These are phyloP conservation scores for sunflower (Helianthus annuus) DNA, from an alignment of 129 eudicot genomes.

Conservation along the genomic window HanXRQr2.0-SUNRISE NC_035447.2:55340837-55341336, in stretches of 20 bases:
- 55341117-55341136: conserved; percentile 59
- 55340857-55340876: conserved; percentile 97
- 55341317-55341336: background rate
- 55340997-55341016: conserved; percentile 75
- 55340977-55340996: conserved; percentile 82
- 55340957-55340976: conserved; percentile 80
- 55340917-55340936: conserved; percentile 77
- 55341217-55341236: conserved; percentile 11
- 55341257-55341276: background rate
- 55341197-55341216: background rate
- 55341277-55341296: background rate
- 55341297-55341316: too few relatives aligned
- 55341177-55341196: background rate
- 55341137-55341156: conserved; percentile 9
- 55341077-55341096: conserved; percentile 76
- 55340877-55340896: conserved; percentile 84
- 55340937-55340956: conserved; percentile 81
- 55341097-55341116: conserved; percentile 90
- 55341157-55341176: background rate
- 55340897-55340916: conserved; percentile 91
- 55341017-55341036: conserved; percentile 63
- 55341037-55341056: conserved; percentile 53
- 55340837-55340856: conserved; percentile 89
- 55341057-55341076: conserved; percentile 66
- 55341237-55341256: background rate